These are phyloP conservation scores for Podila minutissima DNA, from an alignment of 192 early-diverging fungal species.

Conservation along the genomic window DNA sequence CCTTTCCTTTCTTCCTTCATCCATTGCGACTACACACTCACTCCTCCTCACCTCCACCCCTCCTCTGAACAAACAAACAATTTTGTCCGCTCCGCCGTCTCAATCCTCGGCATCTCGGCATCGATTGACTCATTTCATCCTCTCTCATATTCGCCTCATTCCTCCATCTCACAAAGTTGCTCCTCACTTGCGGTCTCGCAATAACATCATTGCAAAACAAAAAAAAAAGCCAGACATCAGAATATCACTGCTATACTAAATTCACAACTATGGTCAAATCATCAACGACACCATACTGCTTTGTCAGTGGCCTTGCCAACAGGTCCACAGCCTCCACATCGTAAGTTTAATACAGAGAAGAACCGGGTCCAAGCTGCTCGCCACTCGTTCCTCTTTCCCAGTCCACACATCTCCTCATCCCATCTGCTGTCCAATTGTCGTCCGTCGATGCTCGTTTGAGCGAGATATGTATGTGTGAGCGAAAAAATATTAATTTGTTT, in stretches of 20 bases:
- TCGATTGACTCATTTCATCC: background rate
- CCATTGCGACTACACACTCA: background rate
- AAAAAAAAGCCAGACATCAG: background rate
- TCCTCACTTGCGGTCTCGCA: background rate
- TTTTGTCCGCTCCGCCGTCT: slow-evolving; percentile 7
- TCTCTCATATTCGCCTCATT: background rate
- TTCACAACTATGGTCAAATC: slow-evolving; percentile 28
- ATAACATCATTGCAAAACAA: background rate
- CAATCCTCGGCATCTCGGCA: background rate
- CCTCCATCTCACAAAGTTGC: background rate
- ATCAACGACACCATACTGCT: slow-evolving; percentile 39
- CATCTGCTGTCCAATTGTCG: background rate
- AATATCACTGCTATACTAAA: background rate
- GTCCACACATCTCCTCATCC: background rate
- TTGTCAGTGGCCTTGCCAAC: slow-evolving; percentile 41
- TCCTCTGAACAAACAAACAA: background rate
- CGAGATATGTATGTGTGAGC: background rate
- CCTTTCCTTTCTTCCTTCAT: background rate
- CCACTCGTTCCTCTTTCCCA: background rate
- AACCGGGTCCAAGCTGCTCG: background rate
- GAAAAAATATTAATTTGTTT: background rate
- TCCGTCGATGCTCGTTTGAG: background rate
- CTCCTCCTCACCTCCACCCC: slow-evolving; percentile 14
- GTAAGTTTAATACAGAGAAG: slow-evolving; percentile 16
- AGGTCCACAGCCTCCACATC: slow-evolving; percentile 8